Evolutionary conservation across 2,329 filamentous ascomycete genomes (phyloP), one percentile per base, ranked within the genome.

Genomic region (Cercospora sojina): DNA sequence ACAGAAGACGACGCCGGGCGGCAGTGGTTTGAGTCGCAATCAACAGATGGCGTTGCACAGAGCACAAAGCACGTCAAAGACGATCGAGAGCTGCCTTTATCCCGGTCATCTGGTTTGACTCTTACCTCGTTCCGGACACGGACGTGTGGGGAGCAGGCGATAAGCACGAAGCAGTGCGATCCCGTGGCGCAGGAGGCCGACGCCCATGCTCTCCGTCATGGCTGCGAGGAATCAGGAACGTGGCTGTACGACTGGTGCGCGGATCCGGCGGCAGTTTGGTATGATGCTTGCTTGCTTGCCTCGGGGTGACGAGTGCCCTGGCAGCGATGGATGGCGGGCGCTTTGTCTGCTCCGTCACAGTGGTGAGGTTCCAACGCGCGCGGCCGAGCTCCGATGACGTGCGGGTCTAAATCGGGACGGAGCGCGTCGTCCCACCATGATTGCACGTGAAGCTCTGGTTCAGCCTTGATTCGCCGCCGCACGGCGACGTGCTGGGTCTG

Each of bases 51-150:
- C 43, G 69, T 68, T 63, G 60, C 56, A 61, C 55, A 31, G 60
- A 64, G 62, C 64, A 70, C 64, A 68, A 66, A 68, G 67, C 67
- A 71, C 65, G 69, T 69, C 67, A 67, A 67, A 60, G 27, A 63
- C 43, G 53, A 38, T 60, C 47, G 57, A 63, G 49, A 64, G 59
- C 56, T 41, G 55, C 49, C 64, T 69, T 67, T 20, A 57, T 70
- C 47, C 69, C 65, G 65, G 59, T 64, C 63, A 61, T 57, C 53
- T 31, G 65, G 23, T 49, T 49, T 53, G 35, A 35, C 61, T 61
- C 59, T 55, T 16, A 51, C 59, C 59, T 62, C 59, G 59, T 62
- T 55, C 65, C 65, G 62, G 47, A n/a, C 12, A 27, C 47, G 23
- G 47, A 59, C 59, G 57, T 64, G 65, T 62, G 65, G 60, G 43